Conservation (phyloP, 768 basidiomycete genomes). For the Leccinum arenicola region DNA sequence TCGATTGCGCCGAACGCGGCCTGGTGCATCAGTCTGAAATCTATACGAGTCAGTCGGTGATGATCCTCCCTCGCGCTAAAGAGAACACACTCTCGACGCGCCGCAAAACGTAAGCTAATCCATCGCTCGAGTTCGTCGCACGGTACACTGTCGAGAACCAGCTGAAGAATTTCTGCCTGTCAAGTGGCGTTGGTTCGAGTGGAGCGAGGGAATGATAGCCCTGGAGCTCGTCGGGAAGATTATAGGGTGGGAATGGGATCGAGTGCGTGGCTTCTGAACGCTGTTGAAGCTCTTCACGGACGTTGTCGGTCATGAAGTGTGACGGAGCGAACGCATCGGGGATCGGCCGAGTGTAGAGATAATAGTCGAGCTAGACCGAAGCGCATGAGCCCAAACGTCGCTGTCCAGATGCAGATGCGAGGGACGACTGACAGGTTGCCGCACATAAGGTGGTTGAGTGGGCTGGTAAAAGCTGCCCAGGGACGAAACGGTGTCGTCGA, state of each 20-base stretch:
- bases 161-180: constrained; percentile 71
- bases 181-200: constrained; percentile 56
- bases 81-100: constrained; percentile 75
- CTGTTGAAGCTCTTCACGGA: constrained; percentile 56
- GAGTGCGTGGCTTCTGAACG: constrained; percentile 45
- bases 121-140: constrained; percentile 75
- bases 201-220: constrained; percentile 88
- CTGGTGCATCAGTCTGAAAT: constrained; percentile 80
- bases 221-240: constrained; percentile 82
- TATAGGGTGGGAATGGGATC: constrained; percentile 41
- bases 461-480: constrained; percentile 39
- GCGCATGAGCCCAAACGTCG: not conserved
- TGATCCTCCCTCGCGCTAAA: not conserved
- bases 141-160: constrained; percentile 86
- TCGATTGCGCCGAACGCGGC: constrained; percentile 81
- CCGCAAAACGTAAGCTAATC: constrained; percentile 70
- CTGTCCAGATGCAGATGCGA: not conserved
- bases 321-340: constrained; percentile 52
- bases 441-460: constrained; percentile 46
- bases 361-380: constrained; percentile 74
- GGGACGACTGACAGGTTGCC: constrained; percentile 61
- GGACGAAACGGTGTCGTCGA: constrained; percentile 26
- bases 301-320: constrained; percentile 85
- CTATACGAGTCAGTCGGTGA: constrained; percentile 38
- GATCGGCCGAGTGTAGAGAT: constrained; percentile 79